Percentiles rank a stretch among this genome's conserved stretches.
Conservation (phyloP, 2,329 filamentous ascomycete genomes). For the Waltergamsia citrina region DNA sequence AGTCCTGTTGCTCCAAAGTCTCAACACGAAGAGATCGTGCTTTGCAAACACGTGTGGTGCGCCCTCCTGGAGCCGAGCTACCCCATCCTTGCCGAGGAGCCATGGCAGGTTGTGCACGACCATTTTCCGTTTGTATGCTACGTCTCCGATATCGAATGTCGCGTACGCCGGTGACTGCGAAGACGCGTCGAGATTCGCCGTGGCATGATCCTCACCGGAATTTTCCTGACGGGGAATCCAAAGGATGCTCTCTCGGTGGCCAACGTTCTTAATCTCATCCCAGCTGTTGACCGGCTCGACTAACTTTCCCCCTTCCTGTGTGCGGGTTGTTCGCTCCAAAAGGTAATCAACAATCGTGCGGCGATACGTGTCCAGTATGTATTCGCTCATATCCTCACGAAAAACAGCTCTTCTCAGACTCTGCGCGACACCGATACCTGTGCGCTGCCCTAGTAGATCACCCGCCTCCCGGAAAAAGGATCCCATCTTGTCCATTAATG, state of each 20-base stretch:
- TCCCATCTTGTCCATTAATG: constrained; percentile 16
- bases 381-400: constrained; percentile 44
- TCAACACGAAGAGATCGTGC: constrained; percentile 31
- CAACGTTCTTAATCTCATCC: constrained; percentile 29
- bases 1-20: constrained; percentile 21
- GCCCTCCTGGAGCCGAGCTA: constrained; percentile 23
- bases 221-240: constrained; percentile 21
- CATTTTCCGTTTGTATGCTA: constrained; percentile 24
- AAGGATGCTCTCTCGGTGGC: constrained; percentile 34
- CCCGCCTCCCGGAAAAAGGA: no score
- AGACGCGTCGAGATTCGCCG: constrained; percentile 12
- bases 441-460: no score
- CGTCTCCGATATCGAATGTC: constrained; percentile 29
- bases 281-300: constrained; percentile 29
- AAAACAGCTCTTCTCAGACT: constrained; percentile 11
- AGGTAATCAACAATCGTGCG: constrained; percentile 35
- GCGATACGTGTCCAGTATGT: constrained; percentile 41
- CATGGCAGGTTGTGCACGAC: constrained; percentile 42
- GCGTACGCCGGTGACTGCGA: constrained; percentile 22
- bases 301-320: constrained; percentile 25
- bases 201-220: constrained; percentile 4
- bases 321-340: constrained; percentile 20
- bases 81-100: constrained; percentile 39
- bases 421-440: no score
- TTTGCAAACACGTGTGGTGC: constrained; percentile 3